phyloP scores from a whole-genome alignment of 192 early-diverging fungal species.

The Geranomyces variabilis region DNA sequence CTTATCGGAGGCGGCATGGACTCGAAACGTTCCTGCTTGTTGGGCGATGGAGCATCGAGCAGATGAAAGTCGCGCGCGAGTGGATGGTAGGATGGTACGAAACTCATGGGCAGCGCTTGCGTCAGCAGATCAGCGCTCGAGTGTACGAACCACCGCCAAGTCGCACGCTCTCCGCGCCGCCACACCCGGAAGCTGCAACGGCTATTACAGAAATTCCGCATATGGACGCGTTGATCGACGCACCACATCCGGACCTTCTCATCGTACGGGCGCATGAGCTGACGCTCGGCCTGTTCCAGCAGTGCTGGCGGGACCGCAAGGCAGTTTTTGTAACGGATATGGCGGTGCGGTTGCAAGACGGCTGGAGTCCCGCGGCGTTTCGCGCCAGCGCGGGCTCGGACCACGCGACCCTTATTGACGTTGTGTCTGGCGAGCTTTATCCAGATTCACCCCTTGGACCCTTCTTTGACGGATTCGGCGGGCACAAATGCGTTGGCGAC shows the following conservation, averaged over 20 bases:
- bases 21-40: not conserved
- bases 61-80: constrained; percentile 9
- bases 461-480: constrained; percentile 58
- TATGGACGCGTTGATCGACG: not conserved
- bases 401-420: constrained; percentile 57
- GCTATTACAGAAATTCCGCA: not conserved
- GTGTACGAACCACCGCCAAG: not conserved
- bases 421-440: constrained; percentile 24
- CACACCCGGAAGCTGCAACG: too few relatives aligned
- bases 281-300: constrained; percentile 27
- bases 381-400: constrained; percentile 47
- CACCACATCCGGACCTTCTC: constrained; percentile 22
- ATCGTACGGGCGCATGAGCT: constrained; percentile 11
- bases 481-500: too few relatives aligned
- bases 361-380: constrained; percentile 43
- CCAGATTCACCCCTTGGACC: constrained; percentile 37
- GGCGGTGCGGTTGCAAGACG: constrained; percentile 22
- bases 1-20: not conserved
- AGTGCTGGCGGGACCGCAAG: constrained; percentile 34
- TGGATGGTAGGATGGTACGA: constrained; percentile 13
- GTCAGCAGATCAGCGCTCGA: not conserved
- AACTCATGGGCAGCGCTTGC: not conserved
- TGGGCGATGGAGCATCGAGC: constrained; percentile 15
- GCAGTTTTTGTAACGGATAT: constrained; percentile 35
- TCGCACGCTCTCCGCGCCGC: not conserved